A percentile compares a stretch with the other conserved stretches of the same genome.
Conservation (phyloP, 352 stramenopile genomes). For the Phytophthora syringae region DNA sequence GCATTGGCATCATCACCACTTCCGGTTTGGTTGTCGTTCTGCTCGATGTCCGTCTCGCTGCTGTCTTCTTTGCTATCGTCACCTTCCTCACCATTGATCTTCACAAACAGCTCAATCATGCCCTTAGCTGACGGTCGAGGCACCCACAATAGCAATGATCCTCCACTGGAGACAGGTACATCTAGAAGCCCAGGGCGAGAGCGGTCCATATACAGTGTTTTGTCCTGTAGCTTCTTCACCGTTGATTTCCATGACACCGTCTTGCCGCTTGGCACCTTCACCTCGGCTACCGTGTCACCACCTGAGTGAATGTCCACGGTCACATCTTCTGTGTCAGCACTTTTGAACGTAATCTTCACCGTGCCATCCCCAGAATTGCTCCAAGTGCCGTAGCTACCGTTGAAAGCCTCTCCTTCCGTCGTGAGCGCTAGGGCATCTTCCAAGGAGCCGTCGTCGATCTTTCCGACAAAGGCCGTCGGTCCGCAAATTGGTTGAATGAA, state of each 20-base stretch:
- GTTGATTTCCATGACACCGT: constrained; percentile 47
- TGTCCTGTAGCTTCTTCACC: constrained; percentile 47
- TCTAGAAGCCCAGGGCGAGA: constrained; percentile 47
- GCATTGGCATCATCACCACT: neutral
- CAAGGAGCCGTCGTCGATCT: constrained; percentile 54
- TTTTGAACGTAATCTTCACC: constrained; percentile 49
- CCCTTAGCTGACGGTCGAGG: constrained; percentile 33
- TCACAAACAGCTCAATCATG: constrained; percentile 41
- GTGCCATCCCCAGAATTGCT: constrained; percentile 38
- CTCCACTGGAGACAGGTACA: constrained; percentile 37
- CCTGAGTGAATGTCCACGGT: constrained; percentile 51
- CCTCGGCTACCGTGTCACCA: constrained; percentile 38
- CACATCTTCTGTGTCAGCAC: constrained; percentile 44
- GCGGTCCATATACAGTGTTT: constrained; percentile 58
- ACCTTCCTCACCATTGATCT: constrained; percentile 38
- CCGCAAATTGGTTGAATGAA: constrained; percentile 67
- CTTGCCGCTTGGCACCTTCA: constrained; percentile 41
- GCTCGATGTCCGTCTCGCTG: neutral
- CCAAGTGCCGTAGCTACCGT: constrained; percentile 44
- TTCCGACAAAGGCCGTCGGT: constrained; percentile 48
- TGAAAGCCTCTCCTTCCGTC: constrained; percentile 46
- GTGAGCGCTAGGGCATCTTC: constrained; percentile 46
- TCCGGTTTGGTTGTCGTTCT: neutral
- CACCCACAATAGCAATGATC: constrained; percentile 56
- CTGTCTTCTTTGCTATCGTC: neutral